These are phyloP conservation scores for Pseudozyma flocculosa DNA, from an alignment of 1,284 basidiomycete genomes.

Conservation along the genomic window DNA sequence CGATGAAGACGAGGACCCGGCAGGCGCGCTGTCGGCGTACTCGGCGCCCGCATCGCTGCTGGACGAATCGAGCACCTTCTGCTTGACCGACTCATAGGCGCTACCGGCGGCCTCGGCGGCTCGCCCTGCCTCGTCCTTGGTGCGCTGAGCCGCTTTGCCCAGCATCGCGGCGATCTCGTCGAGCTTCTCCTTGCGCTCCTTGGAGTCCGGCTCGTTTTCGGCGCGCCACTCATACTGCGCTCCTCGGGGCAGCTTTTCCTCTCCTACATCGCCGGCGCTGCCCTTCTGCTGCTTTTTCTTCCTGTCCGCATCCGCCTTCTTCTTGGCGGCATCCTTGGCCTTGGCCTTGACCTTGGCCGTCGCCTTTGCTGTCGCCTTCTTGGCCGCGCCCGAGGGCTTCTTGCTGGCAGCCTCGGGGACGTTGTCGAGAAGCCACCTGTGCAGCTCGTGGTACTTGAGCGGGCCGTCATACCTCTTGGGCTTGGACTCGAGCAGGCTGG, in stretches of 20 bases:
- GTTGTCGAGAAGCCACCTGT: slow-evolving; percentile 46
- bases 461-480: slow-evolving; percentile 40
- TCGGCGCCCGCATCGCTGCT: slow-evolving; percentile 8
- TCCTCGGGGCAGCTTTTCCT: slow-evolving; percentile 11
- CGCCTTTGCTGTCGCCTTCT: slow-evolving; percentile 18
- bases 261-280: slow-evolving; percentile 18
- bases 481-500: slow-evolving; percentile 18
- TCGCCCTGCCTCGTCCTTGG: not conserved
- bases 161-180: slow-evolving; percentile 33
- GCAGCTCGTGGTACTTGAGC: slow-evolving; percentile 47
- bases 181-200: slow-evolving; percentile 27
- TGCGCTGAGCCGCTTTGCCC: slow-evolving; percentile 15
- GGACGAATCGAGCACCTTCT: not conserved
- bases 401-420: slow-evolving; percentile 31
- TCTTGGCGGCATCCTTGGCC: not conserved
- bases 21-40: slow-evolving; percentile 1
- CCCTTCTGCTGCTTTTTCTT: slow-evolving; percentile 11
- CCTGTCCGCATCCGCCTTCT: slow-evolving; percentile 2
- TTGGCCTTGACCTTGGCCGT: slow-evolving; percentile 10
- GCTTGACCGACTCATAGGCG: slow-evolving; percentile 1
- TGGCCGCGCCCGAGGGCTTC: slow-evolving; percentile 26
- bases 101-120: not conserved
- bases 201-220: slow-evolving; percentile 12
- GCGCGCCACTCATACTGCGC: slow-evolving; percentile 28
- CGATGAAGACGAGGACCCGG: not conserved